These are phyloP conservation scores for Zygosaccharomyces lentus DNA, from an alignment of 805 yeast species.

Conservation along the genomic window DNA sequence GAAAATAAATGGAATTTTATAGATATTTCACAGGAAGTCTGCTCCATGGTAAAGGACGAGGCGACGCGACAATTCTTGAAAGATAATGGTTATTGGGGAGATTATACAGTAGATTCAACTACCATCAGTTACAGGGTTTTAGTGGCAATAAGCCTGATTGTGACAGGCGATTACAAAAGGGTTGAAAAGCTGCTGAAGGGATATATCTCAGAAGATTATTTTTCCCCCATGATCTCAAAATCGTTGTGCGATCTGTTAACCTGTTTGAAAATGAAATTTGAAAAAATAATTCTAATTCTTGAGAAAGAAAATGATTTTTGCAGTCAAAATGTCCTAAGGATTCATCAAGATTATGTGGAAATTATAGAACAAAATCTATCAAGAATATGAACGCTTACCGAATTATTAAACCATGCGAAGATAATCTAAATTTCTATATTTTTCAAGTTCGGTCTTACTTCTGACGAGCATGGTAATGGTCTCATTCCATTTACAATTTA, in stretches of 20 bases:
- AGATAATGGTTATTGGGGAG: slow-evolving; percentile 58
- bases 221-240: slow-evolving; percentile 12
- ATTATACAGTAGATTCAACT: slow-evolving; percentile 56
- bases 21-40: slow-evolving; percentile 51
- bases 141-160: slow-evolving; percentile 61
- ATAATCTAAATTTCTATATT: slow-evolving; percentile 21
- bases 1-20: slow-evolving; percentile 65
- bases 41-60: slow-evolving; percentile 31
- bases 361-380: slow-evolving; percentile 17
- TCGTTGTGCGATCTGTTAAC: slow-evolving; percentile 2
- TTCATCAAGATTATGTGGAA: slow-evolving; percentile 21
- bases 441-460: slow-evolving; percentile 25
- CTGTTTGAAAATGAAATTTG: not conserved
- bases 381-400: slow-evolving; percentile 1
- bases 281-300: not conserved
- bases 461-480: slow-evolving; percentile 46
- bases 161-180: slow-evolving; percentile 22
- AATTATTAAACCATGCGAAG: slow-evolving; percentile 12
- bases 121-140: slow-evolving; percentile 68
- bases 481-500: slow-evolving; percentile 45
- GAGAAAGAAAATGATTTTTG: slow-evolving; percentile 9
- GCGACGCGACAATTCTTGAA: slow-evolving; percentile 45
- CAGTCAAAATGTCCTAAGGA: slow-evolving; percentile 13
- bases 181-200: slow-evolving; percentile 29
- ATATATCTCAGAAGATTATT: slow-evolving; percentile 28